Conservation (phyloP, 2,329 filamentous ascomycete genomes). For the Plectosphaerella plurivora region DNA sequence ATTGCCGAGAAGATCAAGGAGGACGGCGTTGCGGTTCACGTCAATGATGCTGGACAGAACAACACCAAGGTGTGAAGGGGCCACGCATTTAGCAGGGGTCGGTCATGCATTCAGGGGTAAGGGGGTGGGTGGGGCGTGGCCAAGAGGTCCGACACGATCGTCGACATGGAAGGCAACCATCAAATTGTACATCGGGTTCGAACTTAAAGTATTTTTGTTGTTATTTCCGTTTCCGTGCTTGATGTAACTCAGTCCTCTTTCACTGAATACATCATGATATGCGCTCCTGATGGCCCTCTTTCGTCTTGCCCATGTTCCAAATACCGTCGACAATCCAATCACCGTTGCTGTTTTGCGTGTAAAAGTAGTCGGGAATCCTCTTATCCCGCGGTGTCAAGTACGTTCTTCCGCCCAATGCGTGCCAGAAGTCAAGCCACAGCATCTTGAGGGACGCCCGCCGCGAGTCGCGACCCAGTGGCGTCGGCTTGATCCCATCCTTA, state of each 20-base stretch:
- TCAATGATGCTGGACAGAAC: background rate
- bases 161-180: too few relatives aligned
- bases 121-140: too few relatives aligned
- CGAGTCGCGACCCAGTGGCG: constrained; percentile 4
- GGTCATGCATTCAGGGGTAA: background rate
- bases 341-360: constrained; percentile 10
- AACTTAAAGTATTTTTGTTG: too few relatives aligned
- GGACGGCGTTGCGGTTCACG: background rate
- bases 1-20: background rate
- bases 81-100: background rate
- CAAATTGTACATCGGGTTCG: too few relatives aligned
- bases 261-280: too few relatives aligned
- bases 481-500: constrained; percentile 17
- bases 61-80: background rate
- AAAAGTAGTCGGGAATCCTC: constrained; percentile 16
- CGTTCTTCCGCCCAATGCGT: constrained; percentile 11
- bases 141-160: too few relatives aligned
- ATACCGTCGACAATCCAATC: constrained; percentile 20
- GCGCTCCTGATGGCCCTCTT: too few relatives aligned
- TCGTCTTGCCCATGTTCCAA: constrained; percentile 16
- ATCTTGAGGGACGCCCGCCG: constrained; percentile 9
- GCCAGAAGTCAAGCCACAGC: constrained; percentile 18
- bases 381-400: constrained; percentile 15
- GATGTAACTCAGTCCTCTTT: too few relatives aligned
- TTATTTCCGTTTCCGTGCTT: too few relatives aligned